These are phyloP conservation scores for Picocystis sp. DNA, from an alignment of 163 green algal species.

Conservation along the genomic window DNA sequence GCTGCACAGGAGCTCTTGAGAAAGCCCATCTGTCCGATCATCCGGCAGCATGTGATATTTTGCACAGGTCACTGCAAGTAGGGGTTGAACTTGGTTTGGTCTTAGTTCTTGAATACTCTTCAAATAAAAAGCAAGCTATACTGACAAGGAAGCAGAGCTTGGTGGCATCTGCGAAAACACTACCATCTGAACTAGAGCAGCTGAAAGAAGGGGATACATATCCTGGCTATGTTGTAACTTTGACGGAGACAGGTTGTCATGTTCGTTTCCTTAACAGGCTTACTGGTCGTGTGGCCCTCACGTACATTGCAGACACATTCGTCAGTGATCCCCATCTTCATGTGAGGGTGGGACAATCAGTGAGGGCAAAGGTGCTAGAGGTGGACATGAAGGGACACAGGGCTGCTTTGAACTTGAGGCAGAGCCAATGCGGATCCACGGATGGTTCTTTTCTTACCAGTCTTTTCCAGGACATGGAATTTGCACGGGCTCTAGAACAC, in stretches of 20 bases:
- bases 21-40: slow-evolving; percentile 65
- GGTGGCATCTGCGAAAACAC: slow-evolving; percentile 27
- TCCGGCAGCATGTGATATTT: slow-evolving; percentile 27
- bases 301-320: slow-evolving; percentile 66
- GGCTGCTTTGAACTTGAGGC: slow-evolving; percentile 1
- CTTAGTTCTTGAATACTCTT: slow-evolving; percentile 6
- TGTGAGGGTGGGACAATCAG: slow-evolving; percentile 50
- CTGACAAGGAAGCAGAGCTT: slow-evolving; percentile 59
- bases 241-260: slow-evolving; percentile 42
- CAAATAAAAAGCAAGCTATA: slow-evolving; percentile 15
- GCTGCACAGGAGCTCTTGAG: slow-evolving; percentile 19
- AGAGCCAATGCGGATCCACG: not conserved
- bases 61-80: slow-evolving; percentile 24
- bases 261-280: slow-evolving; percentile 59
- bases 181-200: slow-evolving; percentile 29
- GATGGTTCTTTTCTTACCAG: not conserved
- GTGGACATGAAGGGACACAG: not conserved
- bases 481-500: not conserved
- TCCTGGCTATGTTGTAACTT: slow-evolving; percentile 59
- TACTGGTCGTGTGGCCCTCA: slow-evolving; percentile 50
- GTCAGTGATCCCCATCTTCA: slow-evolving; percentile 41
- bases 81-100: slow-evolving; percentile 23
- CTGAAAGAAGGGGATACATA: slow-evolving; percentile 30
- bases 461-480: not conserved
- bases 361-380: slow-evolving; percentile 36